phyloP scores from a whole-genome alignment of 495 filamentous ascomycete species.

The Trichoderma virens region DNA sequence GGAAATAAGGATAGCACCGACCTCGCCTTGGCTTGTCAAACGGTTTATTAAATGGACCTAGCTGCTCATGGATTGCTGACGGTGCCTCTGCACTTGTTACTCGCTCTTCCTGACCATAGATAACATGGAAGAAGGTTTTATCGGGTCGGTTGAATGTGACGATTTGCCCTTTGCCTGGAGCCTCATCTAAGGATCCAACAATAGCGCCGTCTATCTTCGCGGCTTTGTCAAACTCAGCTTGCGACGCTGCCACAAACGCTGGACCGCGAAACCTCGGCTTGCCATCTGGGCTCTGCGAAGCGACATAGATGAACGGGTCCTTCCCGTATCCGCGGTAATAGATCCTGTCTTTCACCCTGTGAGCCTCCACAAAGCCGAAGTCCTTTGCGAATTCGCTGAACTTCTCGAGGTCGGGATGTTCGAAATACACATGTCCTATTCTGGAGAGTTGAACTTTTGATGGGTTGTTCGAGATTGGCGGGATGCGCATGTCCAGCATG shows the following conservation, averaged over 20 bases:
- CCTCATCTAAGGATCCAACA: constrained; percentile 15
- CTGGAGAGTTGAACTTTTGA: constrained; percentile 30
- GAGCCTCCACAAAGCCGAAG: constrained; percentile 34
- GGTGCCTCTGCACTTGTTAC: background rate
- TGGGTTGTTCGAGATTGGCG: constrained; percentile 13
- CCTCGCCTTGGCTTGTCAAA: constrained; percentile 16
- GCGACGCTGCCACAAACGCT: constrained; percentile 31
- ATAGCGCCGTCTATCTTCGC: constrained; percentile 17
- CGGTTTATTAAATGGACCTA: constrained; percentile 13
- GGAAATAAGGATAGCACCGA: constrained; percentile 23
- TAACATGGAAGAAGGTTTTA: constrained; percentile 35
- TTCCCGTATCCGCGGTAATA: constrained; percentile 39
- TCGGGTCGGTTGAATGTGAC: constrained; percentile 36
- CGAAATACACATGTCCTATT: constrained; percentile 36
- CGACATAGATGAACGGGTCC: constrained; percentile 39
- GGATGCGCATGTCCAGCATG: constrained; percentile 16
- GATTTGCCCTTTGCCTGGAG: constrained; percentile 38
- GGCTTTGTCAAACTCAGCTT: constrained; percentile 33
- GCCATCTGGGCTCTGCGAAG: constrained; percentile 16
- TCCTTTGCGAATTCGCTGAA: constrained; percentile 30
- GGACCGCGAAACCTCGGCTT: constrained; percentile 27
- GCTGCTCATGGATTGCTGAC: constrained; percentile 15
- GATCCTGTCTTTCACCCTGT: constrained; percentile 25
- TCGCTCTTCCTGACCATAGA: constrained; percentile 31
- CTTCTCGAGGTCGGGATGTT: constrained; percentile 27